Conservation (phyloP, 176 grass and related monocot genomes). For the Luzula sylvatica region DNA sequence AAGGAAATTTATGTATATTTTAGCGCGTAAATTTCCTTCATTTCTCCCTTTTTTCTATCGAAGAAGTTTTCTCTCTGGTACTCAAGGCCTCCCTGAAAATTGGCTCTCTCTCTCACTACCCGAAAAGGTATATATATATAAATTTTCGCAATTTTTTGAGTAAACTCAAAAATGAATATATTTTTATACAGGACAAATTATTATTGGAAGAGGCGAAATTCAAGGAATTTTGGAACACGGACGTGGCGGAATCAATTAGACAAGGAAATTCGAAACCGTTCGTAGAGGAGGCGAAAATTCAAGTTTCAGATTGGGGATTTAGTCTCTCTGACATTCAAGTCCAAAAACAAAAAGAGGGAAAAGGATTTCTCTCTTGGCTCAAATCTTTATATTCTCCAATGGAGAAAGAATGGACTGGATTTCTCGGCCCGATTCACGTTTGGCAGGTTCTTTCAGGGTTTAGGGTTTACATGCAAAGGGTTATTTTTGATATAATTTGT, state of each 20-base stretch:
- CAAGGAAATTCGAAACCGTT: conserved; percentile 60
- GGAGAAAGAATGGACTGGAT: conserved; percentile 80
- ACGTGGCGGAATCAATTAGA: conserved; percentile 72
- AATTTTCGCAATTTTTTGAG: background rate
- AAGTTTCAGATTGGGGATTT: conserved; percentile 91
- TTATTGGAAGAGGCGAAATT: conserved; percentile 56
- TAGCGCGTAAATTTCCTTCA: conserved; percentile 83
- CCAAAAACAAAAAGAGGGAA: conserved; percentile 49
- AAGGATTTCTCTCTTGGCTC: conserved; percentile 51
- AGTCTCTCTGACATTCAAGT: conserved; percentile 83
- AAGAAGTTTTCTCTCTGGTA: conserved; percentile 79
- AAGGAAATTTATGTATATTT: conserved; percentile 81
- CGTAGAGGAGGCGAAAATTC: conserved; percentile 80
- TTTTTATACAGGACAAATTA: conserved; percentile 58
- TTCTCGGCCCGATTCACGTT: conserved; percentile 91
- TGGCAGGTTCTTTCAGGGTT: conserved; percentile 66
- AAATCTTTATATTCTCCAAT: conserved; percentile 53
- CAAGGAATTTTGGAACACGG: conserved; percentile 73
- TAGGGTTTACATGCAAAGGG: no score
- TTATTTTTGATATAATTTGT: no score
- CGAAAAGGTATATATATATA: conserved; percentile 53
- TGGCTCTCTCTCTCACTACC: conserved; percentile 73
- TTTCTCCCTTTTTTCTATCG: conserved; percentile 63
- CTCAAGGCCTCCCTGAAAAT: conserved; percentile 48
- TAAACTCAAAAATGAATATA: background rate